phyloP scores from a whole-genome alignment of 176 grass and related monocot species.

The Sorghum bicolor region Sorghum_bicolor_NCBIv3 NC_012874.2:6776501-6777000 shows the following conservation, averaged over 20 bases:
- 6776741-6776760: background rate
- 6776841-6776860: background rate
- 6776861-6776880: background rate
- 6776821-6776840: background rate
- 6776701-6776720: background rate
- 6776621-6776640: background rate
- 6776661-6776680: background rate
- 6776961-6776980: background rate
- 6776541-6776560: slow-evolving; percentile 72
- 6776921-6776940: background rate
- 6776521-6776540: slow-evolving; percentile 95
- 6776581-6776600: slow-evolving; percentile 98
- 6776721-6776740: background rate
- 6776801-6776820: background rate
- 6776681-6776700: background rate
- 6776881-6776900: background rate
- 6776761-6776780: background rate
- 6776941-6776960: background rate
- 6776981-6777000: background rate
- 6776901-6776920: background rate
- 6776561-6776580: slow-evolving; percentile 86
- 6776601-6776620: slow-evolving; percentile 66
- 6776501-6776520: slow-evolving; percentile 55
- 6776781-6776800: background rate
- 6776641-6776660: slow-evolving; percentile 8